Evolutionary conservation across 2,329 filamentous ascomycete species (phyloP).

Genomic region (Aspergillus quadrilineatus): DNA sequence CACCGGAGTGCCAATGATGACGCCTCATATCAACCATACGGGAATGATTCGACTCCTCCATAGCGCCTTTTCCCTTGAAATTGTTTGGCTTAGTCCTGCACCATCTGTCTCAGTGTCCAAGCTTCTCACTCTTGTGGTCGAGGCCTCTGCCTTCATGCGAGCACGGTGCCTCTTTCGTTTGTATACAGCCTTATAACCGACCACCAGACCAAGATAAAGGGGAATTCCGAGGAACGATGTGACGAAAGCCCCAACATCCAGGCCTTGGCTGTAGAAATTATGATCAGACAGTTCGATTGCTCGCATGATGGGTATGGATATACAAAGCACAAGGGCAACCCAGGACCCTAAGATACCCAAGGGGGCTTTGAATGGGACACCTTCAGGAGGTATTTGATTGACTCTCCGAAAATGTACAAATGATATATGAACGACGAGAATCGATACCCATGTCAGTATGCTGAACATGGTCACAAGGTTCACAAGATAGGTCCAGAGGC

Average conservation of each 20-base stretch:
- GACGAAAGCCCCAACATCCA: slow-evolving; percentile 71
- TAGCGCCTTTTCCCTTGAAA: background rate
- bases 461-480: slow-evolving; percentile 67
- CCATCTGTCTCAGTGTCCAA: slow-evolving; percentile 1
- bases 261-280: slow-evolving; percentile 47
- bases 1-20: background rate
- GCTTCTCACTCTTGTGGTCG: slow-evolving; percentile 54
- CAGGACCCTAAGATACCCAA: slow-evolving; percentile 69
- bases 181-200: slow-evolving; percentile 62
- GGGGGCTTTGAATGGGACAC: slow-evolving; percentile 65
- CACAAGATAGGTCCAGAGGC: slow-evolving; percentile 64
- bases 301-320: slow-evolving; percentile 74
- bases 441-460: slow-evolving; percentile 65
- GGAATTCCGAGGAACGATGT: slow-evolving; percentile 75
- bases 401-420: slow-evolving; percentile 63
- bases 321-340: slow-evolving; percentile 65
- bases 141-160: slow-evolving; percentile 62
- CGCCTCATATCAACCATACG: slow-evolving; percentile 13
- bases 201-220: slow-evolving; percentile 66
- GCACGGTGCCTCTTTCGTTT: slow-evolving; percentile 51
- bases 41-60: slow-evolving; percentile 7
- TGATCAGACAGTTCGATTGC: slow-evolving; percentile 69
- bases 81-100: background rate
- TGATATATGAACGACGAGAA: slow-evolving; percentile 65
- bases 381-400: slow-evolving; percentile 56